Conservation (phyloP, 1,284 basidiomycete species). For the Fomitopsis pinicola region DNA sequence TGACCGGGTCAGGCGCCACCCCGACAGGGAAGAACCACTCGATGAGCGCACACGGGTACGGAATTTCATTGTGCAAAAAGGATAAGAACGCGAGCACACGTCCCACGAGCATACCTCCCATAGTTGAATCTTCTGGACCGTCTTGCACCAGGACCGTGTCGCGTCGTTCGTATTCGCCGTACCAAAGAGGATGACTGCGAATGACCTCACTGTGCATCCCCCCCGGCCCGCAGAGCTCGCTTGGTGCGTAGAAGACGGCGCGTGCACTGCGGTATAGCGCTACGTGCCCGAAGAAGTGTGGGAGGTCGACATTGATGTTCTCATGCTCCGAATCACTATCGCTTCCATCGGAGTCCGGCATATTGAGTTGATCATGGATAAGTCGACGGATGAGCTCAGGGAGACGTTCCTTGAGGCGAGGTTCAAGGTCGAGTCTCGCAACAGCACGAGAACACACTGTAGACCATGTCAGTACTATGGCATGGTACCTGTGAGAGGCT, state of each 20-base stretch:
- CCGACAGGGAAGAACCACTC: constrained; percentile 11
- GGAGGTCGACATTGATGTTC: constrained; percentile 1
- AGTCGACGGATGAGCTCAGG: constrained; percentile 9
- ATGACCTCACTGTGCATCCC: constrained; percentile 12
- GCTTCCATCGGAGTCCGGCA: neutral
- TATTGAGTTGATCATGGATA: constrained; percentile 4
- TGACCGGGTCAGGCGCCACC: constrained; percentile 11
- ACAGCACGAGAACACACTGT: neutral
- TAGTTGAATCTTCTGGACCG: neutral
- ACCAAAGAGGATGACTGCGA: neutral
- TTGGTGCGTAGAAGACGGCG: constrained; percentile 17
- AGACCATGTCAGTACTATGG: too few relatives aligned
- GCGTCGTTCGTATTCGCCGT: neutral
- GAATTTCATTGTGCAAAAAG: neutral
- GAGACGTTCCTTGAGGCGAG: neutral
- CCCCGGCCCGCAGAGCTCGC: constrained; percentile 15
- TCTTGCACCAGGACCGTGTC: neutral
- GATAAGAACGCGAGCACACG: constrained; percentile 9
- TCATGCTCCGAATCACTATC: neutral
- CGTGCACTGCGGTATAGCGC: constrained; percentile 6
- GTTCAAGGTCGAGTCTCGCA: neutral
- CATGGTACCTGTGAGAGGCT: too few relatives aligned
- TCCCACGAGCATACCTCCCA: neutral
- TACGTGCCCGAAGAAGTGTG: neutral
- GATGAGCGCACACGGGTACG: constrained; percentile 16